These are phyloP conservation scores for Asparagopsis taxiformis DNA, from an alignment of 31 red algal species.

Conservation along the genomic window DNA sequence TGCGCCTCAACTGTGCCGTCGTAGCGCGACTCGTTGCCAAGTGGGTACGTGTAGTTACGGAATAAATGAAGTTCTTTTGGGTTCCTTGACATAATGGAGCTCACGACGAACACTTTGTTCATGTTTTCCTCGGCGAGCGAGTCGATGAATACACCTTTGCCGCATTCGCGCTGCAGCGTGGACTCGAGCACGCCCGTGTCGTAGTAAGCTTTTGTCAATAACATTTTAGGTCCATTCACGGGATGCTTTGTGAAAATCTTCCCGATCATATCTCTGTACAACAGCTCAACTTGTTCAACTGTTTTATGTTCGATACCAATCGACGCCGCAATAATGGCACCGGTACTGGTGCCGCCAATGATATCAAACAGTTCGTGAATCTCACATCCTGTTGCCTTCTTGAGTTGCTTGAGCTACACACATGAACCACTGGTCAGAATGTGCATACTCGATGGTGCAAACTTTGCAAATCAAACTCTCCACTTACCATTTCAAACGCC, in stretches of 20 bases:
- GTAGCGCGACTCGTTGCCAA: conserved; percentile 79
- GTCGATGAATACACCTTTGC: conserved; percentile 77
- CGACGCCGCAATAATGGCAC: conserved; percentile 87
- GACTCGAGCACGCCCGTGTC: conserved; percentile 82
- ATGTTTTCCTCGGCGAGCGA: conserved; percentile 72
- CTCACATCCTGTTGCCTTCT: conserved; percentile 78
- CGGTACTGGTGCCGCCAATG: conserved; percentile 89
- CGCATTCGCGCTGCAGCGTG: conserved; percentile 82
- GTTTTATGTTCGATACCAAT: conserved; percentile 75
- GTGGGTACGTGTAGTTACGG: conserved; percentile 90
- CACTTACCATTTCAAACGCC: conserved; percentile 86
- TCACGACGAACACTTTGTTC: conserved; percentile 96
- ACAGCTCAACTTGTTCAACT: conserved; percentile 88
- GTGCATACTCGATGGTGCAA: too few species aligned
- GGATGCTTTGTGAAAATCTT: conserved; percentile 91
- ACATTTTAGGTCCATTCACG: conserved; percentile 84
- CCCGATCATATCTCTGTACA: conserved; percentile 93
- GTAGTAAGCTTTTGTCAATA: conserved; percentile 86
- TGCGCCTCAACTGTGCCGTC: conserved; percentile 79
- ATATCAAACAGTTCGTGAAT: conserved; percentile 97
- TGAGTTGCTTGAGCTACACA: conserved; percentile 74
- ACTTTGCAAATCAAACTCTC: too few species aligned
- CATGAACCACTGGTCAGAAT: too few species aligned
- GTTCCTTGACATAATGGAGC: conserved; percentile 80
- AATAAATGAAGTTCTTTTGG: conserved; percentile 88